Percentiles rank a stretch among this genome's conserved stretches.
Evolutionary conservation across 1,139 yeast species (phyloP).

Genomic region (Candida dubliniensis): DNA sequence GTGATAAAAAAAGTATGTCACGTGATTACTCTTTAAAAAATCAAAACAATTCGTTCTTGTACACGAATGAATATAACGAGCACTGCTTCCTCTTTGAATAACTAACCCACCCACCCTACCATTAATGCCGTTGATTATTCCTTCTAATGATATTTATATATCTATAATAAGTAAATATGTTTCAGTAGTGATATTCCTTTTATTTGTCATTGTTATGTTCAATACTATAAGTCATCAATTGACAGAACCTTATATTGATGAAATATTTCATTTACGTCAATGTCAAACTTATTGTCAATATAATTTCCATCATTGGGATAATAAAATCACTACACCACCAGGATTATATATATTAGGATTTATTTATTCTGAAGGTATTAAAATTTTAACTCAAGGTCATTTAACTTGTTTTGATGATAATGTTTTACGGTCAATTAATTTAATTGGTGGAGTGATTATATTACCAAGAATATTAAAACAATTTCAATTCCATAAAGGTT

Average conservation of each 20-base stretch:
- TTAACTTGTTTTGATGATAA: conserved; percentile 35
- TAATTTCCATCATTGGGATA: conserved; percentile 70
- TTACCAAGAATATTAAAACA: conserved; percentile 43
- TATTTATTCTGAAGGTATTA: conserved; percentile 36
- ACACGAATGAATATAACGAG: too few species aligned
- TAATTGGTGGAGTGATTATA: conserved; percentile 59
- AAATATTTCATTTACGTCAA: conserved; percentile 81
- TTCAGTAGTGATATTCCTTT: conserved; percentile 15
- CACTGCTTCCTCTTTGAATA: background rate
- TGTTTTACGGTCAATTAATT: conserved; percentile 57
- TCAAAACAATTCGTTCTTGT: too few species aligned
- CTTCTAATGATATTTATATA: conserved; percentile 3
- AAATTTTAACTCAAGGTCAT: conserved; percentile 15
- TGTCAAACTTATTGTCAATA: conserved; percentile 65
- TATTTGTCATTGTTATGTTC: conserved; percentile 18
- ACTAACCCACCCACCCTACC: background rate
- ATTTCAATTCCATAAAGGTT: conserved; percentile 21
- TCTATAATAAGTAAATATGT: conserved; percentile 4
- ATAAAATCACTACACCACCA: conserved; percentile 95
- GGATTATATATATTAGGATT: conserved; percentile 77
- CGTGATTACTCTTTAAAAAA: too few species aligned
- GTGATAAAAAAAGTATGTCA: too few species aligned
- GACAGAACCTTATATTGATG: conserved; percentile 62
- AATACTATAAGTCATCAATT: conserved; percentile 25
- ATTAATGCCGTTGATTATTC: conserved; percentile 16